Evolutionary conservation across 116 monocot species (phyloP), one percentile per base, ranked within the genome.

Genomic region (Posidonia oceanica): DNA sequence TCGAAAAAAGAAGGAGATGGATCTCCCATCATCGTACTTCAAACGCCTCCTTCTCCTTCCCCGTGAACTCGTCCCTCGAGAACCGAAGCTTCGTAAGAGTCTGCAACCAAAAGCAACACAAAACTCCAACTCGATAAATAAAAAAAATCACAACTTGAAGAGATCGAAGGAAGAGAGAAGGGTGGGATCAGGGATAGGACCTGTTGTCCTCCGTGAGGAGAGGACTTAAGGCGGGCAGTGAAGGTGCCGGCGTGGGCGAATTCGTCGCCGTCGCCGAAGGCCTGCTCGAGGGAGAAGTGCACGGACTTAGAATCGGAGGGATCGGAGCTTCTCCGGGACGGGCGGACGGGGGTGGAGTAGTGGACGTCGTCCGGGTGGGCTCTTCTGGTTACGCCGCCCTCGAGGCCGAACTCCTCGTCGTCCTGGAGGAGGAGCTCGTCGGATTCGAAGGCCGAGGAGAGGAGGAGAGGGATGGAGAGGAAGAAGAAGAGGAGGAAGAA

Each of bases 71-170:
- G 62, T 89, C 84, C 70, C 97, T 87, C 61, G 87, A 76, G 75
- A 97, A 87, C 7, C 97, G 83, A 54, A 97, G 89, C 87, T 97
- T 97, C 0, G 85, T 89, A 17, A 92, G 83, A 15, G 87, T 92
- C 89, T 92, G 80, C 10, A 13, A 57, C 51, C 3, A 72, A 56
- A 73, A 48, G 48, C 48, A 10, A 71, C 52, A 59, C 29, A n/a
- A 54, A 48, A 42, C n/a, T 66, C 18, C 18, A 65, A 65, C 16
- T 41, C 40, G 23, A 63, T 14, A 71, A 39, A 37, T 44, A 17
- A 40, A 38, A 48, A 14, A 54, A 39, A 11, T 13, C 12, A 12
- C 20, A 53, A 14, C 20, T 5, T 72, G 14, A 16, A 42, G n/a
- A 20, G 29, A 64, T 21, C 11, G 13, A 74, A 48, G 48, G 7